Conservation (phyloP, 495 filamentous ascomycete genomes). For the Endocarpon pusillum region DNA sequence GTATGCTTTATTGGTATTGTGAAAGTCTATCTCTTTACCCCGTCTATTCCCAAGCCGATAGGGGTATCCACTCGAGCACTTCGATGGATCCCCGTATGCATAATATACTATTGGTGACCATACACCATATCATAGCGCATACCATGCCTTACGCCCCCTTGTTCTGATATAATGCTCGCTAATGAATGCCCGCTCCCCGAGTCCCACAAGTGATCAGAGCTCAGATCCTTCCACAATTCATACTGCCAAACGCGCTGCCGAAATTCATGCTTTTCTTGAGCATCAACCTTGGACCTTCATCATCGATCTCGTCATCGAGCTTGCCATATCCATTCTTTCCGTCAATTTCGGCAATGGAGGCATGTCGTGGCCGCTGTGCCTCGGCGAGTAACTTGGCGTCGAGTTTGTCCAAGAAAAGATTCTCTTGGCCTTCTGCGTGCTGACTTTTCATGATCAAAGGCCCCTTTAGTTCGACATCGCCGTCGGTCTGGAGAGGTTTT, state of each 20-base stretch:
- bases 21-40: too few species aligned
- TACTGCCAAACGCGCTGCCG: constrained; percentile 32
- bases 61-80: too few species aligned
- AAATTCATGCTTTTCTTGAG: constrained; percentile 45
- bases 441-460: constrained; percentile 20
- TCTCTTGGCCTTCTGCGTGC: constrained; percentile 26
- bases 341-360: constrained; percentile 7
- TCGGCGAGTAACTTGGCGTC: constrained; percentile 27
- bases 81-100: too few species aligned
- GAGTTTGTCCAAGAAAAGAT: constrained; percentile 23
- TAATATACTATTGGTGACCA: too few species aligned
- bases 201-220: too few species aligned
- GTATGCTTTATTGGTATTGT: too few species aligned
- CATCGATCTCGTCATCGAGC: constrained; percentile 19
- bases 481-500: constrained; percentile 17
- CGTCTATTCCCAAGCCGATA: too few species aligned
- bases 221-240: constrained; percentile 10
- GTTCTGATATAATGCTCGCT: too few species aligned
- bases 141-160: too few species aligned
- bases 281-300: constrained; percentile 36
- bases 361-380: constrained; percentile 17
- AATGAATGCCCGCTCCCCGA: too few species aligned
- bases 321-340: constrained; percentile 13
- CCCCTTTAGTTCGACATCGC: constrained; percentile 29
- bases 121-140: too few species aligned